phyloP scores from a whole-genome alignment of 1,284 basidiomycete species.

The Irpex sp. region DNA sequence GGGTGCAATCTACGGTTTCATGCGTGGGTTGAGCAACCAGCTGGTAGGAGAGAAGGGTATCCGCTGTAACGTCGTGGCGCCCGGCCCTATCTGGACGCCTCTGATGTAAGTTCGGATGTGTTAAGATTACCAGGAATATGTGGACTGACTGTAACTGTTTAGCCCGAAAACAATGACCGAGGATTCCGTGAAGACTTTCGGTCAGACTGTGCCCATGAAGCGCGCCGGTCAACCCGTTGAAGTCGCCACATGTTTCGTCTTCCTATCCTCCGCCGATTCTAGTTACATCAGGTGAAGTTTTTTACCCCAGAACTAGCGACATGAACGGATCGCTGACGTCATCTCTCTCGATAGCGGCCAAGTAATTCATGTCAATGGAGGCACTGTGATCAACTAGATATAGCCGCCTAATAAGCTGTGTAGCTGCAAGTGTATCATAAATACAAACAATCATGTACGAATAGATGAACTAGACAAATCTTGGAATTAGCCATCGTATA shows the following conservation, averaged over 20 bases:
- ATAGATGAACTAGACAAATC: not conserved
- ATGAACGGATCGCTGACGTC: not conserved
- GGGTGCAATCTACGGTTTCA: conserved; percentile 49
- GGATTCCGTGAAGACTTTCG: conserved; percentile 41
- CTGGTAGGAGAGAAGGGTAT: conserved; percentile 48
- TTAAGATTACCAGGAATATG: not conserved
- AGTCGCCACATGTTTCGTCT: conserved; percentile 51
- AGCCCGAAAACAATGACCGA: conserved; percentile 45
- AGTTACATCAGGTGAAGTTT: conserved; percentile 41
- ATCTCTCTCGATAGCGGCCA: conserved; percentile 26
- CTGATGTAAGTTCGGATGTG: conserved; percentile 30
- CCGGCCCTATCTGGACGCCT: conserved; percentile 53
- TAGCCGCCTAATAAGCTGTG: not conserved
- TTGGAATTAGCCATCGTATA: not conserved
- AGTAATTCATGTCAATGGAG: conserved; percentile 36
- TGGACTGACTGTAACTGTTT: not conserved
- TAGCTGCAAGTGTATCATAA: not conserved
- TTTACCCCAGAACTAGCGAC: not conserved
- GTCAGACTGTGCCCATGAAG: conserved; percentile 41
- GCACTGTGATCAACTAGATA: conserved; percentile 30
- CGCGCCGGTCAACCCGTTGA: conserved; percentile 55
- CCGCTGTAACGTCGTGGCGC: conserved; percentile 47
- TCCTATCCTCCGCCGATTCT: conserved; percentile 47
- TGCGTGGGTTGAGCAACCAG: conserved; percentile 46
- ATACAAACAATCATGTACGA: not conserved